Base-by-base conservation (phyloP, 2,329 filamentous ascomycete genomes). In the Chaetothyriales sp. region DNA sequence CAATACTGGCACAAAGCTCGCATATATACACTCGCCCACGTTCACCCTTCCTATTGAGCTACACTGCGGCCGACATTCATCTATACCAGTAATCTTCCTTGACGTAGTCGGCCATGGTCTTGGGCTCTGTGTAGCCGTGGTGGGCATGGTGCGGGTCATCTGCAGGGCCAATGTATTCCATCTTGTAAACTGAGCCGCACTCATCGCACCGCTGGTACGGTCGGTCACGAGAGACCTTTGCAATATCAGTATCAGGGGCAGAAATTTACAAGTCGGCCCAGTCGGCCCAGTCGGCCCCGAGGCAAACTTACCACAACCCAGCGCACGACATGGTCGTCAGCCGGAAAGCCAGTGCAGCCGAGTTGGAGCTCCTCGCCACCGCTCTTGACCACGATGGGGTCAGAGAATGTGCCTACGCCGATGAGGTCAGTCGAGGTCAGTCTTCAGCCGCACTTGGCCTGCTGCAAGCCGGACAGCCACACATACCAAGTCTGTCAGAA, bases 111-210 rank as follows among this genome's bases (percentile, higher is more conserved):
- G 88, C 88, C 69, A 97, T 90, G 64, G 87, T 95, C 84, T 95
- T 95, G 69, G 89, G 87, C 74, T 94, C 88, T 71, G 83, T 80
- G 68, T 77, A 76, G 62, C 71, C 68, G 65, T 80, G 75, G 64
- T 72, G 67, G 55, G 67, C 69, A 64, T 76, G 72, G 56, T 67
- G 64, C 64, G 81, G 77, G 67, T 80, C 80, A 60, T 92, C 85
- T 67, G 82, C 70, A 49, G 89, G 82, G 56, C 92, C 92, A 61
- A 95, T 74, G 72, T 95, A 98, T 69, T 95, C 85, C 86, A 97
- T 92, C 83, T 95, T 94, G 78, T 94, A 89, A 62, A 92, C 87
- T 70, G 82, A 87, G 62, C 92, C 92, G 74, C 92, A 98, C 78
- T 98, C 92, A 66, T 82, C 82, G 82, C 92, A 98, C 70, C 92